Conservation (phyloP, 1,284 basidiomycete species). For the Phylloporus sp. region DNA sequence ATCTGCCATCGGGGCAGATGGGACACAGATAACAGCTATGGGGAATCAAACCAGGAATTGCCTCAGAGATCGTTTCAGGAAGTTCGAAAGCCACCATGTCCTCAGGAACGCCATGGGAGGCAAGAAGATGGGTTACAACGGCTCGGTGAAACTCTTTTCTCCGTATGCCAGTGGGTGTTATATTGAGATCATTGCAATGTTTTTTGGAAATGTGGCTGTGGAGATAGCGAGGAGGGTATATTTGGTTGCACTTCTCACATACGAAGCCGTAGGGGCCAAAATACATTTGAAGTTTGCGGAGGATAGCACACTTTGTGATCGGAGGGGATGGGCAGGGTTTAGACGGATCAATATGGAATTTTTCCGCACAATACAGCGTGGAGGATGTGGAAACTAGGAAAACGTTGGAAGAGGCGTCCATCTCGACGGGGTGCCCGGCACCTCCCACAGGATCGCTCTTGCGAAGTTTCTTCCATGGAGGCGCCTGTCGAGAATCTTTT, state of each 20-base stretch:
- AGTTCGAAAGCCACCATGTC: not conserved
- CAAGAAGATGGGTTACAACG: not conserved
- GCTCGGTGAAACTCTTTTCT: not conserved
- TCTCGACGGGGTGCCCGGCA: no score
- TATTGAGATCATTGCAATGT: not conserved
- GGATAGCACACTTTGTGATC: not conserved
- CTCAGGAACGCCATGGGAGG: not conserved
- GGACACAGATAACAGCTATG: not conserved
- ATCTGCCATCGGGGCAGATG: not conserved
- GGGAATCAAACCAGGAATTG: not conserved
- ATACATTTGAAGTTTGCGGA: slow-evolving; percentile 9
- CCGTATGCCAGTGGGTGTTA: not conserved
- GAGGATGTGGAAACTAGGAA: no score
- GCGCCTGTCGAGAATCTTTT: no score
- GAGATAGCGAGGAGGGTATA: slow-evolving; percentile 9
- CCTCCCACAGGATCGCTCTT: no score
- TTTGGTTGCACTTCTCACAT: no score
- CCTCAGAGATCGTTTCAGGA: not conserved
- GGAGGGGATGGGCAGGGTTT: not conserved
- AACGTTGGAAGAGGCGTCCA: no score
- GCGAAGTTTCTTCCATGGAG: no score
- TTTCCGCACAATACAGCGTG: not conserved
- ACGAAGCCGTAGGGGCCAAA: slow-evolving; percentile 8
- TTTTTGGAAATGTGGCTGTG: slow-evolving; percentile 9
- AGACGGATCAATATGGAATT: not conserved